Percentiles rank a stretch among this genome's conserved stretches.
Conservation (phyloP, 169 alveolate species). For the Plasmodium knowlesi region DNA sequence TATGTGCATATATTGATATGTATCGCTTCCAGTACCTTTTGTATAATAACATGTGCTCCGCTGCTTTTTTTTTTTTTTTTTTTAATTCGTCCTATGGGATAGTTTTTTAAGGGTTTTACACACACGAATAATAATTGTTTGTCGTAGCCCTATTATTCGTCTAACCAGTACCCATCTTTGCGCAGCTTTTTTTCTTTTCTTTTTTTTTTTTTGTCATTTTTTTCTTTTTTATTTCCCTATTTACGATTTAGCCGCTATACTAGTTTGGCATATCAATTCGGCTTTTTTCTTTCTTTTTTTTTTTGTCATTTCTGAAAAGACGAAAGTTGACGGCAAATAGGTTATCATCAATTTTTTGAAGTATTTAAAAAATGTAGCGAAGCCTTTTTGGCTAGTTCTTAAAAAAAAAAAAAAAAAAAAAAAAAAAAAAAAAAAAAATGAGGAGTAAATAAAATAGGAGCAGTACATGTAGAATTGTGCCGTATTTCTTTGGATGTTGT, state of each 20-base stretch:
- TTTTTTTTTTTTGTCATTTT: neutral
- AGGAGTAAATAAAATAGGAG: neutral
- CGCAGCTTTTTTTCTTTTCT: neutral
- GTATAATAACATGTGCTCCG: neutral
- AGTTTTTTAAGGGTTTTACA: neutral
- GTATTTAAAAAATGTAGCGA: neutral
- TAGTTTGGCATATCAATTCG: neutral
- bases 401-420: constrained; percentile 9
- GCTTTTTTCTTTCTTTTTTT: neutral
- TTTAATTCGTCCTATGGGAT: neutral
- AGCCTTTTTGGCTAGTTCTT: neutral
- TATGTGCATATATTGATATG: neutral
- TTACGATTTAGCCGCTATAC: neutral
- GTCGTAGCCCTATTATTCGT: neutral
- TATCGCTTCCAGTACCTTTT: neutral
- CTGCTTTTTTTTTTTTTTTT: neutral
- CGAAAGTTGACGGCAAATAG: neutral
- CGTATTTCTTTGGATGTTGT: neutral
- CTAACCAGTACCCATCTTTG: neutral
- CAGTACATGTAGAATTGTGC: neutral
- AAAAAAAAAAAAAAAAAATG: neutral
- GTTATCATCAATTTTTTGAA: neutral
- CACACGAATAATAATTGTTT: neutral
- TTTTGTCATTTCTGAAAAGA: constrained; percentile 4
- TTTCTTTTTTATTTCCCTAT: neutral